Base-by-base conservation (phyloP, 192 early-diverging fungal species). In the Neocallimastix lanati region DNA sequence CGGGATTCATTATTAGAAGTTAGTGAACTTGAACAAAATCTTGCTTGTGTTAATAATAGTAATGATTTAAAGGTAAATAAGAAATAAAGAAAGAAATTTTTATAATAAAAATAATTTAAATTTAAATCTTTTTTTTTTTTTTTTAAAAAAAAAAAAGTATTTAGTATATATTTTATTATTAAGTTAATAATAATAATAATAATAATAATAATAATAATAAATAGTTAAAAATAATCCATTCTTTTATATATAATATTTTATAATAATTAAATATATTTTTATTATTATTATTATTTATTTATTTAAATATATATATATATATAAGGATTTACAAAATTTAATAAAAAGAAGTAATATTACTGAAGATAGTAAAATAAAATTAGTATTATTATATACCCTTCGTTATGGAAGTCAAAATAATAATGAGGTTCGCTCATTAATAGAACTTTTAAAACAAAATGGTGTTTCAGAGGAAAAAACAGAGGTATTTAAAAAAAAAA, bases 21-120 rank as follows among this genome's bases (percentile, higher is more conserved):
- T 16, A 92, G 93, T 29, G 97, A 99, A 83, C 82, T 98, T 37
- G 97, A 99, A 82, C 97, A 99, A 86, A 94, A 92, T 82, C 80
- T 99, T 78, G 96, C 97, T 12, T 86, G 88, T 79, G 95, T 96
- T 82, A 92, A 92, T 78, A 96, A 98, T 81, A 88, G 84, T 77
- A 89, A 82, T 28, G 95, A 99, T 84, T 84, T 98, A 76, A 94
- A 94, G 88, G 91, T 92, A 77, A 50, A 84, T 38, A 50, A 78
- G 27, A 79, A 83, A 2, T 80, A 58, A 35, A 35, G 12, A 35
- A 35, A 35, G 12, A 35, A 35, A 35, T n/a, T n/a, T n/a, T n/a
- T n/a, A n/a, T n/a, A n/a, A n/a, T n/a, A n/a, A n/a, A n/a, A n/a
- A n/a, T n/a, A n/a, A n/a, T n/a, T n/a, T n/a, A n/a, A n/a, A n/a